These are phyloP conservation scores for Oropetium thomaeum DNA, from an alignment of 176 grass and related monocot genomes.

Conservation along the genomic window DNA sequence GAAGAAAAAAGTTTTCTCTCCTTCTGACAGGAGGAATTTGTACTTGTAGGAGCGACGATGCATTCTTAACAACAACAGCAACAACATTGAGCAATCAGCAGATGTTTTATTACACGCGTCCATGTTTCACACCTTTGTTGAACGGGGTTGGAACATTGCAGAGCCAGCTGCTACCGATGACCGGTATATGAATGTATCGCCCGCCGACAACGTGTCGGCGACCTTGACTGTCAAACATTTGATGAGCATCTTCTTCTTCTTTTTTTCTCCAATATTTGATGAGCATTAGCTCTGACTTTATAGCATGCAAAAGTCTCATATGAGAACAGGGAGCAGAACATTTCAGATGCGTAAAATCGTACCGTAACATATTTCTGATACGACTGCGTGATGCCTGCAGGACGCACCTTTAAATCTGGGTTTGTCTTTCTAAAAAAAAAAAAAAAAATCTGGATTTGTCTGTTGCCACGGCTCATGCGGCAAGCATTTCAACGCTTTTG, in stretches of 20 bases:
- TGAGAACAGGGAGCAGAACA: neutral
- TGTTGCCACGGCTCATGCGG: neutral
- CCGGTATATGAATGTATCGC: slow-evolving; percentile 4
- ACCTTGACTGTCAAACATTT: neutral
- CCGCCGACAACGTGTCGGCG: neutral
- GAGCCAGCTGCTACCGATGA: neutral
- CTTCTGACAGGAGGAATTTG: neutral
- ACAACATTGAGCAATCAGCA: neutral
- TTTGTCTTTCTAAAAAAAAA: no score
- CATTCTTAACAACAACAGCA: neutral
- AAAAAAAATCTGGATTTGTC: slow-evolving; percentile 19
- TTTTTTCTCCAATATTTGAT: no score
- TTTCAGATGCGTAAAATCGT: no score
- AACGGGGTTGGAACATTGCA: neutral
- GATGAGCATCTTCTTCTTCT: slow-evolving; percentile 13
- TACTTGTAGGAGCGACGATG: neutral
- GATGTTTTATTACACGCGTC: neutral
- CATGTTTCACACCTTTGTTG: neutral
- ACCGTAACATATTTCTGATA: no score
- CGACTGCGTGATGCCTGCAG: neutral
- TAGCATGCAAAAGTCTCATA: neutral
- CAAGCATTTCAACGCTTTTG: neutral
- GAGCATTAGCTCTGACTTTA: neutral
- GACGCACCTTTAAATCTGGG: slow-evolving; percentile 3
- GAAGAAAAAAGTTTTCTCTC: neutral